phyloP scores from a whole-genome alignment of 192 early-diverging fungal genomes.

The Backusella australiensis region DNA sequence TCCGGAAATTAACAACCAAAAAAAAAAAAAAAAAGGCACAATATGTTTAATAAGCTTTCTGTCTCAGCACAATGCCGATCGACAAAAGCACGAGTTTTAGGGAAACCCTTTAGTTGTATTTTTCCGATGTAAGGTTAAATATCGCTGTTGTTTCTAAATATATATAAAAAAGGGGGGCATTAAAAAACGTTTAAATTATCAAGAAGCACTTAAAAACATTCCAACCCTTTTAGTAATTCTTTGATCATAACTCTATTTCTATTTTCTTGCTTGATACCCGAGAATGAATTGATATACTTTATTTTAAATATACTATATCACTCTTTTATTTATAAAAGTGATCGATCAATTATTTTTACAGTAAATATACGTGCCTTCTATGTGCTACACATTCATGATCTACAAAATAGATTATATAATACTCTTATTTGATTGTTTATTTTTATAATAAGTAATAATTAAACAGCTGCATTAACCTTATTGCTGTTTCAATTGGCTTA shows the following conservation, averaged over 20 bases:
- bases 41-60: background rate
- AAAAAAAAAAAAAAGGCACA: background rate
- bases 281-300: background rate
- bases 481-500: too few relatives aligned
- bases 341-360: too few relatives aligned
- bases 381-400: too few relatives aligned
- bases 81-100: background rate
- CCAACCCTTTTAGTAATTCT: slow-evolving; percentile 1
- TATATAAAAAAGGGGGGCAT: background rate
- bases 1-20: background rate
- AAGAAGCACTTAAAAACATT: background rate
- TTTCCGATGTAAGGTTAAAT: background rate
- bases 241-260: background rate
- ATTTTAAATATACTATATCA: background rate
- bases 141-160: background rate
- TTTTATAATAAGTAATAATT: too few relatives aligned
- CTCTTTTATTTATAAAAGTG: background rate
- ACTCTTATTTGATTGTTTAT: too few relatives aligned
- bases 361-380: too few relatives aligned
- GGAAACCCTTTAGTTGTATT: background rate
- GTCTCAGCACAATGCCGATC: background rate
- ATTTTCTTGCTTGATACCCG: background rate
- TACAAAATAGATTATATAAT: too few relatives aligned
- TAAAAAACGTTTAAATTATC: background rate
- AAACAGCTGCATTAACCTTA: too few relatives aligned